These are phyloP conservation scores for Metahyphopichia silvanorum DNA, from an alignment of 805 yeast genomes.

Conservation along the genomic window DNA sequence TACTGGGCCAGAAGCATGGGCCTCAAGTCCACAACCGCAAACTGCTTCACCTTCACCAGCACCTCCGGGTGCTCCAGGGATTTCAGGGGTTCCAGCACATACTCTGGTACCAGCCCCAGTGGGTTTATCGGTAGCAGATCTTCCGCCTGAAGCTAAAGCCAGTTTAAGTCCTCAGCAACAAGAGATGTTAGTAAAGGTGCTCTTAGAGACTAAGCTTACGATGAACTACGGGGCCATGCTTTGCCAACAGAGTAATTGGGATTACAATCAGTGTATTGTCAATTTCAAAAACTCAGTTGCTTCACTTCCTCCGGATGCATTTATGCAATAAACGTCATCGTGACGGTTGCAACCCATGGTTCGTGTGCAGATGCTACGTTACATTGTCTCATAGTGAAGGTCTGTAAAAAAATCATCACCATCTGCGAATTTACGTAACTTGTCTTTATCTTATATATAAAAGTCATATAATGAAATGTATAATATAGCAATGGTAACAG, in stretches of 20 bases:
- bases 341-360: no score
- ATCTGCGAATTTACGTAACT: no score
- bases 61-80: constrained; percentile 12
- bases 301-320: constrained; percentile 44
- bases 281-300: constrained; percentile 69
- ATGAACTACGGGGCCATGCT: constrained; percentile 79
- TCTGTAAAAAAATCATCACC: no score
- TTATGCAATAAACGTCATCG: constrained; percentile 3
- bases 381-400: no score
- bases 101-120: constrained; percentile 14
- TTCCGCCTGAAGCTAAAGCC: constrained; percentile 55
- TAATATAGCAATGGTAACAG: constrained; percentile 76
- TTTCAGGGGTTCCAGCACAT: constrained; percentile 10
- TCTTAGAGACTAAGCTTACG: constrained; percentile 70
- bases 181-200: constrained; percentile 60
- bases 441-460: no score
- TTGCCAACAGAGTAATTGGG: constrained; percentile 86
- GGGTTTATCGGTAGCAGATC: constrained; percentile 36
- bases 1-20: constrained; percentile 59
- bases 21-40: constrained; percentile 6
- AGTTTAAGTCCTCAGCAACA: constrained; percentile 55
- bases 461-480: no score
- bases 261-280: constrained; percentile 61
- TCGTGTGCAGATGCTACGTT: no score
- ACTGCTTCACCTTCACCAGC: constrained; percentile 11